Evolutionary conservation across 2,329 filamentous ascomycete genomes (phyloP), one percentile per base, ranked within the genome.

Genomic region (Microcyclospora tardicrescens): DNA sequence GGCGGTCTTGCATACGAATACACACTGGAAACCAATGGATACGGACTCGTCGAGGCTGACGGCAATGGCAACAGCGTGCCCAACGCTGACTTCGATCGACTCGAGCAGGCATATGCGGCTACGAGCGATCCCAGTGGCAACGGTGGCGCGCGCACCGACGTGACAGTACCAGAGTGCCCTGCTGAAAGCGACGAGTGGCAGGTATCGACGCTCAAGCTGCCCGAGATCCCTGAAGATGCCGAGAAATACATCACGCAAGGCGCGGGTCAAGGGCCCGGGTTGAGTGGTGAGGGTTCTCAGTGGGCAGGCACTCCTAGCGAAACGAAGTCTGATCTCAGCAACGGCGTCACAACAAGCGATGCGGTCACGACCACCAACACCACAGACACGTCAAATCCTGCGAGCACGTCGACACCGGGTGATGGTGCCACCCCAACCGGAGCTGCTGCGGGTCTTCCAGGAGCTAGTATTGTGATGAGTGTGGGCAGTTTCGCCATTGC

Each of bases 1-100:
- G 89, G 89, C 54, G 89, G 89, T 62, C 74, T 96, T 28, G 82
- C 93, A 59, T 96, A 95, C 67, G 87, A 96, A 64, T 96, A 94
- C 69, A 80, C 83, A 10, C 65, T 82, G 52, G 84, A 91, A 63
- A 68, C 71, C 43, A 85, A 81, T 65, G 71, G 79, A 35, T 95
- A 78, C 61, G 89, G 87, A 47, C 78, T 93, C 41, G 84, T 87
- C 55, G 63, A 75, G 43, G 65, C 89, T 52, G 56, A 63, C 31
- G 70, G 67, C 42, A 52, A 60, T 43, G 54, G 63, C 58, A 60
- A 59, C 14, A 72, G 83, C 43, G 64, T 62, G 16, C 72, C 80
- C 47, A 65, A 72, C 34, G 49, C 61, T 24, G 83, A 89, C 55
- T 93, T 79, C 61, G 59, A 65, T 35, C 64, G 66, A 34, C 65